These are phyloP conservation scores for Tylopilus plumbeoviolaceoides DNA, from an alignment of 768 basidiomycete species.

Conservation along the genomic window DNA sequence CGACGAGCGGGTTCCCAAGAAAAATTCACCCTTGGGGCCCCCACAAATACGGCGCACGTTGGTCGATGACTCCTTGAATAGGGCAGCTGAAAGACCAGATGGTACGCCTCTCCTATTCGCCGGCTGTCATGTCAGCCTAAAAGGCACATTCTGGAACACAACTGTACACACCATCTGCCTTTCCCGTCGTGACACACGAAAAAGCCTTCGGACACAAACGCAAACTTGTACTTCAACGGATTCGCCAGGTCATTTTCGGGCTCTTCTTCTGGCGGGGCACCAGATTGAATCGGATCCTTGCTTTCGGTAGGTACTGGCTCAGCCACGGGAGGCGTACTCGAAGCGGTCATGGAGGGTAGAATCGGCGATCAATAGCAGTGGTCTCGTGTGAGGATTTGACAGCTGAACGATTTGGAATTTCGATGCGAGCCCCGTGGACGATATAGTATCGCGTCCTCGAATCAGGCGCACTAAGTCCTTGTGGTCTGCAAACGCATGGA, in stretches of 20 bases:
- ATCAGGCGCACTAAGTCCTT: no score
- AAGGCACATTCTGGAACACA: not conserved
- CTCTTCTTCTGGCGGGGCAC: not conserved
- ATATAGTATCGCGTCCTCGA: no score
- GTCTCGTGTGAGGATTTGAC: no score
- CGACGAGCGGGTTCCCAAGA: not conserved
- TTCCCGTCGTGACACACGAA: not conserved
- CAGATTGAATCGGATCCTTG: no score
- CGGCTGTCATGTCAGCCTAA: not conserved
- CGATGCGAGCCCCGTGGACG: no score
- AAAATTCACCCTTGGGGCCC: not conserved
- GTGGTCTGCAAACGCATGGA: no score
- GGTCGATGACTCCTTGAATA: not conserved
- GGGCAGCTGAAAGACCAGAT: not conserved
- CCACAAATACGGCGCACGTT: not conserved
- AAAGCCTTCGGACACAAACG: not conserved
- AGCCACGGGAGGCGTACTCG: no score
- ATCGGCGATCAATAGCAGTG: no score
- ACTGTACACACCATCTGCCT: not conserved
- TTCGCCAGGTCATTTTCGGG: not conserved
- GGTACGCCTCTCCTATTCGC: not conserved
- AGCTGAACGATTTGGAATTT: no score
- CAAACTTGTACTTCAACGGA: not conserved
- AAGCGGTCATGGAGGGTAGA: no score
- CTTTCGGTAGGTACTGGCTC: no score